Percentiles rank a stretch among this genome's conserved stretches.
These are phyloP conservation scores for Pestalotiopsis sp. DNA, from an alignment of 2,329 filamentous ascomycete genomes.

Conservation along the genomic window DNA sequence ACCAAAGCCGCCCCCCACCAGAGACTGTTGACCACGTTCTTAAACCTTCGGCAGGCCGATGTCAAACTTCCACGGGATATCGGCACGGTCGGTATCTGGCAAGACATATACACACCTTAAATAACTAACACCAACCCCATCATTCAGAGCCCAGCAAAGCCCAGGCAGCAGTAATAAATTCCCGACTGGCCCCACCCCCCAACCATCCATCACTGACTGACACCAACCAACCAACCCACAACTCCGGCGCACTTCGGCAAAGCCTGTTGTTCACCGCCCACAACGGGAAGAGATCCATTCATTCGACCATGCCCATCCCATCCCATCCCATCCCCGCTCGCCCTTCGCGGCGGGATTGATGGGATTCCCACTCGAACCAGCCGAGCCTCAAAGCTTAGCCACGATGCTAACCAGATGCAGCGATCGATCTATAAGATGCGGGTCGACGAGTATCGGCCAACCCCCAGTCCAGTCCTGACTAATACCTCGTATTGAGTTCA, in stretches of 20 bases:
- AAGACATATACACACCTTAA: neutral
- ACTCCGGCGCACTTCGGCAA: no score
- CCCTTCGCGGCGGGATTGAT: neutral
- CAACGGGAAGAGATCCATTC: no score
- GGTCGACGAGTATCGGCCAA: neutral
- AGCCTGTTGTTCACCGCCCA: no score
- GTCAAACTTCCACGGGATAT: neutral
- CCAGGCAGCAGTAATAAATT: no score
- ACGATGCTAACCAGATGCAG: neutral
- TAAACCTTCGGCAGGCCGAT: neutral
- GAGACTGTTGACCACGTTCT: neutral
- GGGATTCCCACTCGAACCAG: neutral
- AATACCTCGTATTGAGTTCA: neutral
- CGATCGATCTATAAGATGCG: neutral
- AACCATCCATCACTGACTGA: no score
- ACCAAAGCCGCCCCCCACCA: neutral
- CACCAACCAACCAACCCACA: no score
- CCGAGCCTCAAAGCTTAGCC: constrained; percentile 5
- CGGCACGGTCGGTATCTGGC: neutral
- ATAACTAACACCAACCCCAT: neutral
- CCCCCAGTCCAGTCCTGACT: no score
- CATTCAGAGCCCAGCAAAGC: neutral
- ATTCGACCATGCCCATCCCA: no score
- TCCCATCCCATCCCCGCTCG: neutral
- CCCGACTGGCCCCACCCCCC: no score